These are phyloP conservation scores for Malbranchea zuffiana DNA, from an alignment of 2,329 filamentous ascomycete species.

Conservation along the genomic window DNA sequence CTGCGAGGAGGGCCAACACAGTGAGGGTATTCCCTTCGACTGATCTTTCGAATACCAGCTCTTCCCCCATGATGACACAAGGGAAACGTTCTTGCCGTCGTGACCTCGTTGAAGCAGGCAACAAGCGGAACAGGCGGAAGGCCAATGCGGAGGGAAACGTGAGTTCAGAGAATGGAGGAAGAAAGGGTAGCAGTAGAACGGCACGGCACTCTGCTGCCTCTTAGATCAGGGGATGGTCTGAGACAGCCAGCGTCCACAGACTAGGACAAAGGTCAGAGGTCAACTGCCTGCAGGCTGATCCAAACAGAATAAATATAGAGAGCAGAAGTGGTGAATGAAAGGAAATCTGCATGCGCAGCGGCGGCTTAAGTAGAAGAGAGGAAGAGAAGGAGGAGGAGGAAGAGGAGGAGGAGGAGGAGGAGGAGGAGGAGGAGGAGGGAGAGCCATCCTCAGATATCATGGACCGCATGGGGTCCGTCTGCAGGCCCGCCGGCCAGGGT, in stretches of 20 bases:
- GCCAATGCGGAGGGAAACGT: not conserved
- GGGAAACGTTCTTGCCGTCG: too few species aligned
- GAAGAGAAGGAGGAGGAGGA: constrained; percentile 5
- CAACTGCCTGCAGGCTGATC: constrained; percentile 1
- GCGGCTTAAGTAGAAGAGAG: not conserved
- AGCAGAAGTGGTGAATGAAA: constrained; percentile 3
- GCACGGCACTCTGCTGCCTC: not conserved
- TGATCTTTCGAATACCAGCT: constrained; percentile 14
- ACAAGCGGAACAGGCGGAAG: not conserved
- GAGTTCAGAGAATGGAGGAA: not conserved
- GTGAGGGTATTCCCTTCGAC: constrained; percentile 36
- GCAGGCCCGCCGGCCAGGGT: too few species aligned
- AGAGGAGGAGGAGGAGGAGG: not conserved
- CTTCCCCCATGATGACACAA: constrained; percentile 6
- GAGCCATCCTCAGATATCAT: too few species aligned
- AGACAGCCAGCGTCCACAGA: not conserved
- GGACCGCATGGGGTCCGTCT: too few species aligned
- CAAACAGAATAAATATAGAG: constrained; percentile 2
- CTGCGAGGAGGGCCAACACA: constrained; percentile 39
- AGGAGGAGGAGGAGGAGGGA: constrained; percentile 5
- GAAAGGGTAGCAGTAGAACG: too few species aligned
- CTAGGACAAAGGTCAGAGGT: not conserved
- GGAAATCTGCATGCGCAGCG: constrained; percentile 1
- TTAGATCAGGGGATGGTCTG: not conserved
- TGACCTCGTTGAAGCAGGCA: too few species aligned